Evolutionary conservation across 768 basidiomycete species (phyloP).

Genomic region (Mycena capillaripes): DNA sequence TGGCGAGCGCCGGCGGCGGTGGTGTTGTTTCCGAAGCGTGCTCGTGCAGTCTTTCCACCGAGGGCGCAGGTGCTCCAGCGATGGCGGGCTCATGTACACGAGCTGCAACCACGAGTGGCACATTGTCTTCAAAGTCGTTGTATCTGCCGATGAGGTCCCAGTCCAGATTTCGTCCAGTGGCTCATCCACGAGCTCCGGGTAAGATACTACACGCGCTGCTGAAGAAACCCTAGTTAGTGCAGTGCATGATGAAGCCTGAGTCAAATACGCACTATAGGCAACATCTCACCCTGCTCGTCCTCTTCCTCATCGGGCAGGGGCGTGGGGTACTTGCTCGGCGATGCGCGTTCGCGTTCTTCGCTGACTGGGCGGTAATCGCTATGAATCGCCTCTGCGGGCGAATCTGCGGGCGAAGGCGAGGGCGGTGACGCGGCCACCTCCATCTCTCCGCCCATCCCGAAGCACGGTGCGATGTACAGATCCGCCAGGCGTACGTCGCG

Average conservation of each 20-base stretch:
- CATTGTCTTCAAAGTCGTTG: background rate
- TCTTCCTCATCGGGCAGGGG: slow-evolving; percentile 32
- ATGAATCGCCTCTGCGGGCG: background rate
- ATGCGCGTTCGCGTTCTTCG: slow-evolving; percentile 1
- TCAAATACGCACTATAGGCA: background rate
- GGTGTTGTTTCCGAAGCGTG: no score
- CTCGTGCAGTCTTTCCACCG: background rate
- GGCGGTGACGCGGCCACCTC: no score
- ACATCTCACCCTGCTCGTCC: background rate
- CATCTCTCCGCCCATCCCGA: no score
- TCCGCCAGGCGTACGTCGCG: no score
- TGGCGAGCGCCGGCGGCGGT: no score
- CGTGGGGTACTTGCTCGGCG: slow-evolving; percentile 36
- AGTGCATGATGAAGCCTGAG: no score
- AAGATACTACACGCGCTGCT: no score
- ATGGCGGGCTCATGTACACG: no score
- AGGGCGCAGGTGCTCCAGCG: no score
- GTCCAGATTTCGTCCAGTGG: background rate
- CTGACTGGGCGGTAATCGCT: background rate
- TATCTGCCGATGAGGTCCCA: background rate
- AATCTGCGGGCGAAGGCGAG: no score
- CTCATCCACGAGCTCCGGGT: background rate
- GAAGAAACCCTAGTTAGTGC: background rate
- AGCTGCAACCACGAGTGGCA: background rate
- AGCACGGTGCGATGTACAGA: no score